phyloP scores from a whole-genome alignment of 306 rosid genomes.

The Sophora flavescens region DNA sequence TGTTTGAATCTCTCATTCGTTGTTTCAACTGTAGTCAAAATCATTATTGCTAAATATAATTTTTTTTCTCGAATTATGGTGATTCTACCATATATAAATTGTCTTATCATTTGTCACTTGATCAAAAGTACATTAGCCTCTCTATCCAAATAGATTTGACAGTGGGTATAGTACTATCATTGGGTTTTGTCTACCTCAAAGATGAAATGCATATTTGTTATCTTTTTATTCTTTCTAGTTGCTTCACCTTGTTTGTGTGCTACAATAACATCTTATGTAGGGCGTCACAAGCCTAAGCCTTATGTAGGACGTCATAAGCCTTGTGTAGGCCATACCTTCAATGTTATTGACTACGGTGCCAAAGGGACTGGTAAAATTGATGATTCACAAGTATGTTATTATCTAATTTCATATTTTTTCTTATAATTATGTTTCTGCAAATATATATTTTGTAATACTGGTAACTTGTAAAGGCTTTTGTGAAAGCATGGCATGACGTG shows the following conservation, averaged over 20 bases:
- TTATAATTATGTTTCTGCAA: background rate
- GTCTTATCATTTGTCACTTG: background rate
- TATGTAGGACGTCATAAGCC: no score
- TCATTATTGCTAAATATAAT: background rate
- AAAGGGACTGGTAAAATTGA: slow-evolving; percentile 52
- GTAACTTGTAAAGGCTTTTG: slow-evolving; percentile 50
- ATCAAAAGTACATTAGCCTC: background rate
- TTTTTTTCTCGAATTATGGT: background rate
- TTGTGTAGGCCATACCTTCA: slow-evolving; percentile 4
- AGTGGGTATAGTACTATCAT: background rate
- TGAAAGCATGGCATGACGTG: slow-evolving; percentile 55
- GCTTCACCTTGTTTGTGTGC: slow-evolving; percentile 28
- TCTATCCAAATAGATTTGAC: background rate
- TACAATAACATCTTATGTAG: background rate
- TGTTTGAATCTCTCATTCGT: no score
- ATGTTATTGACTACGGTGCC: slow-evolving; percentile 57
- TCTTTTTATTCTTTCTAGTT: slow-evolving; percentile 1
- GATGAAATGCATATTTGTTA: slow-evolving; percentile 24
- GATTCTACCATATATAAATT: slow-evolving; percentile 10
- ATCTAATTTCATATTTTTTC: background rate
- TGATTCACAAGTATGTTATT: slow-evolving; percentile 53
- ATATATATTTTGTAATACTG: background rate
- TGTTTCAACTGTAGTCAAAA: no score
- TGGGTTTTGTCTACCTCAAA: background rate
- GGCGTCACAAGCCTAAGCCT: no score